Evolutionary conservation across 495 filamentous ascomycete species (phyloP), one percentile per base, ranked within the genome.

Genomic region (Aspergillus ostianus): DNA sequence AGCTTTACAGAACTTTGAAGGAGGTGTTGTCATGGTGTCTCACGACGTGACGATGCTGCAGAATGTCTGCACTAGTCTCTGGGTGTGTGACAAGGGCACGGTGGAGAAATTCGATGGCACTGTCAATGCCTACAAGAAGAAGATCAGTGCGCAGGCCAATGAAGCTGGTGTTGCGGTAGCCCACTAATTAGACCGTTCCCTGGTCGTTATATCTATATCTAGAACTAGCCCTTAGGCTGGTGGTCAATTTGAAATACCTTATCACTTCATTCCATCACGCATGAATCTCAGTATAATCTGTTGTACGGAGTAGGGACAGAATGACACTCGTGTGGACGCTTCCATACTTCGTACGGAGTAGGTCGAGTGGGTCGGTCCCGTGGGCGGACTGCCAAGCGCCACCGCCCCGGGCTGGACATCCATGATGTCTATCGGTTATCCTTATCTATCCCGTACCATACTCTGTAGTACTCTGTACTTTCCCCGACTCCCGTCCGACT

Each of bases 21-120:
- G 94, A 47, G 94, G 94, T 63, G 93, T 98, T 62, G 79, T 99
- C 55, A 98, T 99, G 93, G 94, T 99, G 46, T 94, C 90, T 58
- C 94, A 99, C 86, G 94, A 99, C 72, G 95, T 99, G 41, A 98
- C 95, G 0, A 98, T 98, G 93, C 73, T 98, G 68, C 92, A 94
- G 79, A 96, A 88, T 59, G 94, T 99, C 18, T 99, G 94, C 72
- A 91, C 79, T 30, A 93, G 85, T 67, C 76, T 99, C 65, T 99
- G 94, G 94, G 93, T 99, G 57, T 99, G 94, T 68, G 94, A 99
- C 72, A 79, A 87, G 61, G 95, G 94, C 17, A 94, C 87, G 6
- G 92, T 99, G n/a, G 91, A 94, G 83, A 91, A 94, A 76, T 99
- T 99, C 73, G 85, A 88, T 56, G 94, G 94, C 27, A 92, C 93